Evolutionary conservation across 2,329 filamentous ascomycete species (phyloP).

Genomic region (Exserohilum turcica): DNA sequence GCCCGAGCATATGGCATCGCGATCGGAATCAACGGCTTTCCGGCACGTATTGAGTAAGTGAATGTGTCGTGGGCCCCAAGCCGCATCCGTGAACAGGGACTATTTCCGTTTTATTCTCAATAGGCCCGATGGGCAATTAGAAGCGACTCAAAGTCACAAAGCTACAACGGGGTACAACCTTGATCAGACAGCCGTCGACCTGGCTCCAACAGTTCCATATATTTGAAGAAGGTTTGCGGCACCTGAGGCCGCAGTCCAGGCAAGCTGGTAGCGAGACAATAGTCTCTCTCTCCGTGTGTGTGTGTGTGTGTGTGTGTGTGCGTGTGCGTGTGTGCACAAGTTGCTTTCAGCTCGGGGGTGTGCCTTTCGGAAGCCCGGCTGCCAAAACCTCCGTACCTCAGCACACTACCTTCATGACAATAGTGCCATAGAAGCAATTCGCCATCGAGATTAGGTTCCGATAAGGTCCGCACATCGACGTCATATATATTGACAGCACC

Average conservation of each 20-base stretch:
- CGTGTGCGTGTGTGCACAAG: neutral
- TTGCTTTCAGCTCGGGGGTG: neutral
- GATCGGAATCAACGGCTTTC: constrained; percentile 9
- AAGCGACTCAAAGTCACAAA: neutral
- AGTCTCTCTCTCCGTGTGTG: too few relatives aligned
- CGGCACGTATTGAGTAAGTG: constrained; percentile 12
- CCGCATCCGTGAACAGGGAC: constrained; percentile 1
- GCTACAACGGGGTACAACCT: constrained; percentile 6
- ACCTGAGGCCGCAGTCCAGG: constrained; percentile 5
- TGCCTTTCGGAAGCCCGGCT: neutral
- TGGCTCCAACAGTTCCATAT: constrained; percentile 5
- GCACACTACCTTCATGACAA: neutral
- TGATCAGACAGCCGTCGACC: neutral
- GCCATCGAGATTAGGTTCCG: constrained; percentile 3
- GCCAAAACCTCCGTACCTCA: neutral
- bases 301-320: too few relatives aligned
- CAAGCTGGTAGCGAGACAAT: neutral
- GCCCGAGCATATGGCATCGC: neutral
- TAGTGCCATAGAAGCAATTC: neutral
- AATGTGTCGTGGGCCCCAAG: constrained; percentile 1
- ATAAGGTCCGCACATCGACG: constrained; percentile 2
- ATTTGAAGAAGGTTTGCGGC: constrained; percentile 9
- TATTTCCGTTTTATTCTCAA: constrained; percentile 10
- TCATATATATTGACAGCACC: constrained; percentile 3
- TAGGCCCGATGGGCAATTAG: constrained; percentile 4